Base-by-base conservation (phyloP, 805 yeast species). In the Metschnikowia peoriensis region DNA sequence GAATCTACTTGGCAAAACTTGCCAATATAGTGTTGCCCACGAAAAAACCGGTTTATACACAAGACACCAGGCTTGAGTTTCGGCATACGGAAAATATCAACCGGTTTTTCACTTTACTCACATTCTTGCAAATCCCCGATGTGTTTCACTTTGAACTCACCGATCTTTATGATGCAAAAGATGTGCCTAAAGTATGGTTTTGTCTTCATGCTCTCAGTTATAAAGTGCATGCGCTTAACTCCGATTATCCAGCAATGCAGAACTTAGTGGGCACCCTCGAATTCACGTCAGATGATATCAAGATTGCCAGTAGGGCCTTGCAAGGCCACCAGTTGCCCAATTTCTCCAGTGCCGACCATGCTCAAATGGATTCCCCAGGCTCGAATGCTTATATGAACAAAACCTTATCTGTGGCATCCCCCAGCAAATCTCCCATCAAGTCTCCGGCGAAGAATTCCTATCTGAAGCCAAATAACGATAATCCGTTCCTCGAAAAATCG, bases 51-150 rank as follows among this genome's bases (percentile, higher is more conserved):
- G 81, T 66, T 65, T 87, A 80, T 61, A 82, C 82, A 46, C 79
- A 79, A 60, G 88, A 75, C 58, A 59, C 64, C 51, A 64, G 73
- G 64, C 76, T 92, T 39, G 92, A 90, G 66, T 94, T 89, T 74
- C 84, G 88, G 56, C 97, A 90, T 67, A 89, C 97, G 0, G 97
- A 94, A 65, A 94, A 94, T 66, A 93, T 94, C 64, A 89, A 90
- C 61, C 76, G 84, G 22, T 92, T 93, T 66, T 86, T 93, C 66
- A 75, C 79, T 17, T 80, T 93, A 51, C 73, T 90, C 32, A 85
- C 82, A 51, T 80, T 75, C 53, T 77, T 90, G 54, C 84, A 82
- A 28, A 83, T 94, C 58, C 99, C 98, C 0, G 92, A 89, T 51
- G 77, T 91, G 50, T 94, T 92, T 67, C 80, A 88, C 46, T 94